Evolutionary conservation across 441 rosid species (phyloP).

Genomic region (Adansonia gregorii): DNA sequence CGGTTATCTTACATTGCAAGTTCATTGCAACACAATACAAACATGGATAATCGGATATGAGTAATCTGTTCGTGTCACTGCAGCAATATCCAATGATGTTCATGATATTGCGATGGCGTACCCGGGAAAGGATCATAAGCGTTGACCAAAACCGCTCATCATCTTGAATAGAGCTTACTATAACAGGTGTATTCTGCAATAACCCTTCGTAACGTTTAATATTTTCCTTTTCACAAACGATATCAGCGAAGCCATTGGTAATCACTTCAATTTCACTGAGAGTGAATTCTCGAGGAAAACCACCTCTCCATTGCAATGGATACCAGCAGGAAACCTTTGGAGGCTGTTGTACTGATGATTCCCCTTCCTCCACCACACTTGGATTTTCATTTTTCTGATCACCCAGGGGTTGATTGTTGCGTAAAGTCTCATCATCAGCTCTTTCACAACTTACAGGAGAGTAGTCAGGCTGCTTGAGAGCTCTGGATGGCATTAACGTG

Average conservation of each 20-base stretch:
- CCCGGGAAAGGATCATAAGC: slow-evolving; percentile 44
- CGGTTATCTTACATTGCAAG: slow-evolving; percentile 36
- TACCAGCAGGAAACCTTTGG: slow-evolving; percentile 36
- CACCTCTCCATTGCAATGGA: slow-evolving; percentile 49
- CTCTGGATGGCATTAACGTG: slow-evolving; percentile 46
- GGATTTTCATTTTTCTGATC: neutral
- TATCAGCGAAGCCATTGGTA: slow-evolving; percentile 38
- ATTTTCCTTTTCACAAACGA: neutral
- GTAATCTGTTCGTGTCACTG: slow-evolving; percentile 34
- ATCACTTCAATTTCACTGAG: slow-evolving; percentile 45
- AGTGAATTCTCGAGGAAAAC: slow-evolving; percentile 46
- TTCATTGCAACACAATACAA: slow-evolving; percentile 42
- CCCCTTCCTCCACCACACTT: slow-evolving; percentile 19
- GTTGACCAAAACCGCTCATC: slow-evolving; percentile 50
- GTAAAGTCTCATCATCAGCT: slow-evolving; percentile 7
- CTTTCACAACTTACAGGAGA: neutral
- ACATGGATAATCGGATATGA: slow-evolving; percentile 42
- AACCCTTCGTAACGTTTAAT: slow-evolving; percentile 37
- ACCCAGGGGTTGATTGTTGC: neutral
- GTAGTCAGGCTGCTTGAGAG: slow-evolving; percentile 22
- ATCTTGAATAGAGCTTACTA: slow-evolving; percentile 37
- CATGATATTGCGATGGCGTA: slow-evolving; percentile 49
- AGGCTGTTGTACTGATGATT: slow-evolving; percentile 19
- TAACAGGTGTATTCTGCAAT: slow-evolving; percentile 40
- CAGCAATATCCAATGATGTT: slow-evolving; percentile 57